A percentile compares a stretch with the other conserved stretches of the same genome.
These are phyloP conservation scores for Teratosphaeria viscida DNA, from an alignment of 2,329 filamentous ascomycete genomes.

Conservation along the genomic window DNA sequence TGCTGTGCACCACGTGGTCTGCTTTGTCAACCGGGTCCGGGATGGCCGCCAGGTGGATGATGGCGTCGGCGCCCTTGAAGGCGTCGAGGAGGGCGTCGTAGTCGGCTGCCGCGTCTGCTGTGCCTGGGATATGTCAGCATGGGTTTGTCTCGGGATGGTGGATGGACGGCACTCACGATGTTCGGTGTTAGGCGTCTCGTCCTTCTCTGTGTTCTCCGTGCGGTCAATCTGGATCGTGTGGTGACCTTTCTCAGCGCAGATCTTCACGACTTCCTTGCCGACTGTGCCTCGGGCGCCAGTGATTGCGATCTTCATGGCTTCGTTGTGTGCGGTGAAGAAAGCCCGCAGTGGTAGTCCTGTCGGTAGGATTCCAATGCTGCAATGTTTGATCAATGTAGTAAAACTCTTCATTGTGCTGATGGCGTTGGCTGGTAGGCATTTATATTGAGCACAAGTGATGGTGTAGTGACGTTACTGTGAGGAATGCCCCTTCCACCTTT, in stretches of 20 bases:
- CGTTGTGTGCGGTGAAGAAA: neutral
- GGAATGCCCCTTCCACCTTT: neutral
- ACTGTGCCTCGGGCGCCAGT: slow-evolving; percentile 29
- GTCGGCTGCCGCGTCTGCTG: slow-evolving; percentile 3
- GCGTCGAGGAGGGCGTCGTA: slow-evolving; percentile 24
- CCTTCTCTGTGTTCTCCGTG: slow-evolving; percentile 9
- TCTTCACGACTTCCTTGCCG: slow-evolving; percentile 22
- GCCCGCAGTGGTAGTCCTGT: neutral
- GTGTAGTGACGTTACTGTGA: neutral
- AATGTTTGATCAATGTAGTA: neutral
- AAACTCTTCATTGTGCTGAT: neutral
- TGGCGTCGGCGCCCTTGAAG: slow-evolving; percentile 28
- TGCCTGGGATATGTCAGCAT: slow-evolving; percentile 1
- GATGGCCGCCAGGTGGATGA: slow-evolving; percentile 31
- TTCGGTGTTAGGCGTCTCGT: slow-evolving; percentile 20
- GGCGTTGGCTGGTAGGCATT: no score
- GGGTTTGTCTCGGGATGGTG: neutral
- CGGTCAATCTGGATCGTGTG: slow-evolving; percentile 27
- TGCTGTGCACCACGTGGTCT: slow-evolving; percentile 26
- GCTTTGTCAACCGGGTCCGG: slow-evolving; percentile 26
- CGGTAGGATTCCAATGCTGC: neutral
- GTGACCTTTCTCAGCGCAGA: slow-evolving; percentile 24
- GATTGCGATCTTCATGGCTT: slow-evolving; percentile 25
- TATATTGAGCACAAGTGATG: neutral
- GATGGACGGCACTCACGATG: slow-evolving; percentile 27